Evolutionary conservation across 805 yeast genomes (phyloP), one percentile per base, ranked within the genome.

Genomic region (Starmera amethionina): DNA sequence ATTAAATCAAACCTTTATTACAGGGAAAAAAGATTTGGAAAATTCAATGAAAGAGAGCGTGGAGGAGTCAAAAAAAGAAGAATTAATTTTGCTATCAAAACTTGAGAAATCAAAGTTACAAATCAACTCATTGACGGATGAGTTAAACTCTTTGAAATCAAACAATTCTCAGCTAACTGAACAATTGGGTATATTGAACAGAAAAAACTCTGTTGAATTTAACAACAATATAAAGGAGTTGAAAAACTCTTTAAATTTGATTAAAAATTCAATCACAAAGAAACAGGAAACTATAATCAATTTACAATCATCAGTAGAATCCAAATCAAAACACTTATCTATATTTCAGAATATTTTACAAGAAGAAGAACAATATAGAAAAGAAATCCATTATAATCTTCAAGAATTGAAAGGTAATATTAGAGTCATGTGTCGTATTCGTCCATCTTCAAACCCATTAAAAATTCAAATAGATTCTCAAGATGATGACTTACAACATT

Each of bases 341-440:
- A 51, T 47, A 12, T 56, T 65, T 11, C 63, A 64, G 28, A 57
- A 59, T 9, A 55, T 62, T 29, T 56, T 79, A 9, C 54, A 68
- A 1, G 56, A 59, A 16, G 77, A 73, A 43, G 90, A 83, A 48
- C 58, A 65, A 1, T 52, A 64, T 31, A 66, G 96, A 44, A 64
- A 96, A 9, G 52, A 61, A 12, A 56, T 84, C 2, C 96, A 87
- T 52, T 79, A 85, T 53, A 69, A 67, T 45, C 63, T 90, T 6
- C 96, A 88, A 58, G 95, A 86, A 44, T 58, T 90, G 32, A 84
- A 88, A 58, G 97, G 98, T 1, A 93, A 87, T 51, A 88, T 93
- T 30, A 64, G 97, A 36, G 97, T 90, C 0, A 86, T 81, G 51
- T 90, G 97, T 55, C 69, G 98, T 32, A 68, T 90, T 5, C 69